A percentile compares a stretch with the other conserved stretches of the same genome.
Evolutionary conservation across 2,329 filamentous ascomycete species (phyloP).

Genomic region (Teratosphaeria destructans): DNA sequence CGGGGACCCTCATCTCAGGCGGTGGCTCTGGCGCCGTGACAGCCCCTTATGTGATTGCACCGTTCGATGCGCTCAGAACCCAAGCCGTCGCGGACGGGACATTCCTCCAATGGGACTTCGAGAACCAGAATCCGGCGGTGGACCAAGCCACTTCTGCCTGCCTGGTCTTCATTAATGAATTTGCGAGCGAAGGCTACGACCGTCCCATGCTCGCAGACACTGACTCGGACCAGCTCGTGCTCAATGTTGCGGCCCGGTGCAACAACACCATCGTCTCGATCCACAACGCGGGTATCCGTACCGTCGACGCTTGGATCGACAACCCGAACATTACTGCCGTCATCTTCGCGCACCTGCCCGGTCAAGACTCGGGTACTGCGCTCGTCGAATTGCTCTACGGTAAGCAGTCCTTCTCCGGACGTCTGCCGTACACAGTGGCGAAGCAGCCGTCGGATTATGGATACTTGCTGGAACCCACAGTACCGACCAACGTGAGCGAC

Average conservation of each 20-base stretch:
- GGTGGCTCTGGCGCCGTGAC: background rate
- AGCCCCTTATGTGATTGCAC: constrained; percentile 46
- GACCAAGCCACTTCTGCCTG: constrained; percentile 59
- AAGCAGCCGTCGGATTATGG: constrained; percentile 57
- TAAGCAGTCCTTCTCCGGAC: constrained; percentile 62
- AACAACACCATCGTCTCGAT: constrained; percentile 89
- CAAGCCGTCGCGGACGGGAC: constrained; percentile 43
- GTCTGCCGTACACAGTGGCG: constrained; percentile 63
- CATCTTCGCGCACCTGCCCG: constrained; percentile 69
- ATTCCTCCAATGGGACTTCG: constrained; percentile 18
- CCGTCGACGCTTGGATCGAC: constrained; percentile 63
- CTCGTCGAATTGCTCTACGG: constrained; percentile 75
- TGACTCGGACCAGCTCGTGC: constrained; percentile 68
- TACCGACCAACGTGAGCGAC: constrained; percentile 50
- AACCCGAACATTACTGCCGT: constrained; percentile 75
- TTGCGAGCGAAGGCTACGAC: constrained; percentile 81
- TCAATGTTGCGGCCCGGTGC: constrained; percentile 65
- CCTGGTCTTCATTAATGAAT: constrained; percentile 65
- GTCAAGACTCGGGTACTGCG: constrained; percentile 71
- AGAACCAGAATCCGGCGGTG: constrained; percentile 22
- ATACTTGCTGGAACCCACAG: constrained; percentile 45
- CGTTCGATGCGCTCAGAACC: constrained; percentile 40
- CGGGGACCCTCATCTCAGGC: background rate
- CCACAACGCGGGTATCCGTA: constrained; percentile 71
- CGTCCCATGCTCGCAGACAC: constrained; percentile 87